phyloP scores from a whole-genome alignment of 768 basidiomycete genomes.

The Obba rivulosa region DNA sequence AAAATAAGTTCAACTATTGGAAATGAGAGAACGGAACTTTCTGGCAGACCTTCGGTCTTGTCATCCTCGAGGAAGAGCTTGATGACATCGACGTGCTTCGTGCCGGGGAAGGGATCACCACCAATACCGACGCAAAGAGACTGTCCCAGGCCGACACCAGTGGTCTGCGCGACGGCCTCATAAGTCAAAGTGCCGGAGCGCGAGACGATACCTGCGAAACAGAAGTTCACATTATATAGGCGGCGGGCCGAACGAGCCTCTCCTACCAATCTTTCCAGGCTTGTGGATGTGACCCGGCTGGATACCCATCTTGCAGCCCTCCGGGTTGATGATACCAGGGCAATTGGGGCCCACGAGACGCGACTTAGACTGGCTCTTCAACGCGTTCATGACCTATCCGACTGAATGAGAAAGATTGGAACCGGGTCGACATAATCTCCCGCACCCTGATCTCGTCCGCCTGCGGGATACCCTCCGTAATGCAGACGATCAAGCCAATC shows the following conservation, averaged over 20 bases:
- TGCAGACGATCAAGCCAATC: slow-evolving; percentile 95
- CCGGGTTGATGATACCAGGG: slow-evolving; percentile 95
- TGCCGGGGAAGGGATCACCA: slow-evolving; percentile 95
- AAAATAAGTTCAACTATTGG: background rate
- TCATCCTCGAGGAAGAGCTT: slow-evolving; percentile 95
- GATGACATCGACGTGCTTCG: slow-evolving; percentile 92
- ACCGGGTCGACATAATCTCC: background rate
- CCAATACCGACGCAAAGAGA: slow-evolving; percentile 96
- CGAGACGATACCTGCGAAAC: slow-evolving; percentile 74
- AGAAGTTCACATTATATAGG: background rate
- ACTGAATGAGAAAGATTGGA: background rate
- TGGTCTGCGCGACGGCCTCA: slow-evolving; percentile 98
- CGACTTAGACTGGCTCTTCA: slow-evolving; percentile 90
- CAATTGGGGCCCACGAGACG: slow-evolving; percentile 98
- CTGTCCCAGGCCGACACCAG: slow-evolving; percentile 92
- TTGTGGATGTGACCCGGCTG: slow-evolving; percentile 96
- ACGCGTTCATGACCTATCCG: slow-evolving; percentile 80
- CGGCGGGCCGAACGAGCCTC: background rate
- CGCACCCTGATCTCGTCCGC: slow-evolving; percentile 86
- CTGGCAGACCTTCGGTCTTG: slow-evolving; percentile 73
- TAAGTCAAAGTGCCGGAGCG: slow-evolving; percentile 96
- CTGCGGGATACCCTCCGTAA: slow-evolving; percentile 98
- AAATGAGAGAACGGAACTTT: background rate
- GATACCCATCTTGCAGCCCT: slow-evolving; percentile 99
- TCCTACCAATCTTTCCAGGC: slow-evolving; percentile 89